Conservation (phyloP, 2,329 filamentous ascomycete species). For the Drechmeria coniospora region DNA sequence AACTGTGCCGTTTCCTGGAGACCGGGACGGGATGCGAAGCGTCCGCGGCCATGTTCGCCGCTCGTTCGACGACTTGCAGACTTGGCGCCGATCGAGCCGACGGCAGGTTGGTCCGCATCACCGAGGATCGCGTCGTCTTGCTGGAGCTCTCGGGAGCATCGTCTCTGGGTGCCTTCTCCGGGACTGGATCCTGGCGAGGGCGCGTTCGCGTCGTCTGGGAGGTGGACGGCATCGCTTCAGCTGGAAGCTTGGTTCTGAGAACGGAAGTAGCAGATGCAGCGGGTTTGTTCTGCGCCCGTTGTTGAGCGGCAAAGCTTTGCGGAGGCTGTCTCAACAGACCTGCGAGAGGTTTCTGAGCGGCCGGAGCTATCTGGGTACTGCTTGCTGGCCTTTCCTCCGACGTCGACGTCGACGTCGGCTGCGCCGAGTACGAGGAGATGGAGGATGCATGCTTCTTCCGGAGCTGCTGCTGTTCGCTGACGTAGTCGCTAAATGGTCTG, state of each 20-base stretch:
- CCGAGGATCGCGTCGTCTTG: constrained; percentile 14
- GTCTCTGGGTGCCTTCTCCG: constrained; percentile 10
- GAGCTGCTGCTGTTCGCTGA: constrained; percentile 34
- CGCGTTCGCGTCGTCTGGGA: constrained; percentile 16
- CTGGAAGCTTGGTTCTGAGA: constrained; percentile 11
- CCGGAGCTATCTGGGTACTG: no score
- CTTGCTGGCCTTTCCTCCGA: constrained; percentile 19
- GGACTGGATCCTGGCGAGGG: constrained; percentile 12
- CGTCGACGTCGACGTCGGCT: constrained; percentile 4
- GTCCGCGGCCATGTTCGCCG: constrained; percentile 13
- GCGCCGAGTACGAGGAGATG: constrained; percentile 11
- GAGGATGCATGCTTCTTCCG: constrained; percentile 16
- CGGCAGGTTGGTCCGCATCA: constrained; percentile 13
- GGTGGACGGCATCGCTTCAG: constrained; percentile 9
- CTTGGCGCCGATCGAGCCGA: constrained; percentile 12
- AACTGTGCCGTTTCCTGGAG: constrained; percentile 15
- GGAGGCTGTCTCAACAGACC: constrained; percentile 37
- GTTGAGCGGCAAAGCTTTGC: constrained; percentile 52
- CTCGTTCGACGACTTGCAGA: constrained; percentile 15
- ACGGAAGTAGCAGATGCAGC: constrained; percentile 8
- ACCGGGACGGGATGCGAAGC: no score
- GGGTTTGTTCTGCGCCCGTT: constrained; percentile 40
- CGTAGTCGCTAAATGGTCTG: constrained; percentile 45
- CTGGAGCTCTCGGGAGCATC: constrained; percentile 7
- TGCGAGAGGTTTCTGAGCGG: constrained; percentile 19